phyloP scores from a whole-genome alignment of 257 asterid genomes.

The Solanum etuberosum region DNA sequence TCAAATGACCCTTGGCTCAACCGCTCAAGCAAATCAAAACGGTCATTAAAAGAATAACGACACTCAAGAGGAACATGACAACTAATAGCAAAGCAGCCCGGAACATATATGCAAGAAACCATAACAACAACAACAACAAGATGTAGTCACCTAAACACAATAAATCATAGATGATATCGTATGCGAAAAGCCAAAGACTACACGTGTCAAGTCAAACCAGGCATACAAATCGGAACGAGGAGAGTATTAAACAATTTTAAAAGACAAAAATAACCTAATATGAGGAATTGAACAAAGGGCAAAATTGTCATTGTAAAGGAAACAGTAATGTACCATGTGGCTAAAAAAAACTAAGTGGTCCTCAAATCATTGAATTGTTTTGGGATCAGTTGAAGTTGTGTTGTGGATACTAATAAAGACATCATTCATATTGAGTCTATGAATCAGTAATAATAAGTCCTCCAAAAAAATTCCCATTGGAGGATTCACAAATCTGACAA shows the following conservation, averaged over 20 bases:
- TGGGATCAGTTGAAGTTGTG: neutral
- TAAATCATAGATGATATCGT: neutral
- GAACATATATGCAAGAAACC: accelerated
- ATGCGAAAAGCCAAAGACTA: neutral
- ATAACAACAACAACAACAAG: too few relatives aligned
- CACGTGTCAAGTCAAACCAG: accelerated
- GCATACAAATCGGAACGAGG: accelerated
- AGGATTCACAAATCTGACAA: neutral
- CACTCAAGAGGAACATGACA: neutral
- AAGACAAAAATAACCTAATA: neutral
- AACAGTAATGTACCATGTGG: neutral
- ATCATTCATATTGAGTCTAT: neutral
- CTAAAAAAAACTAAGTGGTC: neutral
- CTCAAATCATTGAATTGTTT: neutral
- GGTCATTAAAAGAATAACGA: accelerated
- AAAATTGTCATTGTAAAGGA: neutral
- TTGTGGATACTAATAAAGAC: neutral
- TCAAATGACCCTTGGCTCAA: too few relatives aligned
- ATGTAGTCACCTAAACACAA: neutral
- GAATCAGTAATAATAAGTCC: neutral
- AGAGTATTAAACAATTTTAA: neutral
- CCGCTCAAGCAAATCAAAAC: neutral
- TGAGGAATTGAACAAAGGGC: neutral
- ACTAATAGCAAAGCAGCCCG: accelerated
- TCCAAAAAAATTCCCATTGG: neutral